phyloP scores from a whole-genome alignment of 768 basidiomycete species.

The Termitomyces sp. region DNA sequence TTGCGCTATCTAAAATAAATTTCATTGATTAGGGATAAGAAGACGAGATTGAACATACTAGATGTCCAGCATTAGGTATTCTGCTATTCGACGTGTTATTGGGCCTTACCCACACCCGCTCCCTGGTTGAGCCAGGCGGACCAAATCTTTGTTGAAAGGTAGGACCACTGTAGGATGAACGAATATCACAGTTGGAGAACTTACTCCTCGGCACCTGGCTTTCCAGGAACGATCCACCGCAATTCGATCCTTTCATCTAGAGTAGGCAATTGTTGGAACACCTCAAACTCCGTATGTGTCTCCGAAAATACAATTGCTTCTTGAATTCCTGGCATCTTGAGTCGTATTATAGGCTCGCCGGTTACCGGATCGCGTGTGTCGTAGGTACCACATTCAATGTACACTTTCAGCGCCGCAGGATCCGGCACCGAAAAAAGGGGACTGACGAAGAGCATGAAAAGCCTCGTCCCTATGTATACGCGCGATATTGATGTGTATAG shows the following conservation, averaged over 20 bases:
- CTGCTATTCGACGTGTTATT: conserved; percentile 36
- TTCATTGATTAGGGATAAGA: background rate
- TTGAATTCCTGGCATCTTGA: conserved; percentile 64
- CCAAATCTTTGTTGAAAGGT: conserved; percentile 23
- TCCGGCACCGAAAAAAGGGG: conserved; percentile 67
- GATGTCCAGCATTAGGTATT: conserved; percentile 36
- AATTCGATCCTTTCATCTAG: conserved; percentile 49
- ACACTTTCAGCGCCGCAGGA: conserved; percentile 50
- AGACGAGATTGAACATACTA: conserved; percentile 25
- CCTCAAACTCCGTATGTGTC: conserved; percentile 32
- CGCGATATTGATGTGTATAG: background rate
- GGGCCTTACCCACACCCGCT: conserved; percentile 40
- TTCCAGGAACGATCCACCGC: conserved; percentile 52
- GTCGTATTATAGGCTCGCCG: conserved; percentile 34
- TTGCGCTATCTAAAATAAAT: conserved; percentile 30
- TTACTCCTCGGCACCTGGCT: conserved; percentile 28
- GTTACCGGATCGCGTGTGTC: conserved; percentile 21
- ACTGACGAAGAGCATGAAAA: conserved; percentile 36
- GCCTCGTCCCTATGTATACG: conserved; percentile 53
- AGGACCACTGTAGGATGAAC: background rate
- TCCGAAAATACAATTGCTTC: conserved; percentile 64
- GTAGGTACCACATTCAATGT: conserved; percentile 56
- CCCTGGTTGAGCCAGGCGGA: conserved; percentile 23
- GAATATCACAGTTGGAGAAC: conserved; percentile 10
- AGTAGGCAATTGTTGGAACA: conserved; percentile 32